Evolutionary conservation across 2,329 filamentous ascomycete species (phyloP).

Genomic region (Aspergillus nomiae): DNA sequence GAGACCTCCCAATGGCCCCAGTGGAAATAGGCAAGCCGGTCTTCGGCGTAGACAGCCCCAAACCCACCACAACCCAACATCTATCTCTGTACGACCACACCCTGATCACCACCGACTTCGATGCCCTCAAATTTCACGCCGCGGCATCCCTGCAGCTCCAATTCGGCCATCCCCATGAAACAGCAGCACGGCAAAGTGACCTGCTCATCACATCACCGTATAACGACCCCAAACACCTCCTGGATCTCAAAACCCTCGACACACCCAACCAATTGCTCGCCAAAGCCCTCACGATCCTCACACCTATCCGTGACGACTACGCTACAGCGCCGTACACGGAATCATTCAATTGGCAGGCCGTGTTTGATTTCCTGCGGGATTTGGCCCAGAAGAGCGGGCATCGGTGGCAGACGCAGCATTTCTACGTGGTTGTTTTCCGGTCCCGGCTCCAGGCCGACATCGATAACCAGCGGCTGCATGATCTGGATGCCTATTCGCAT

Average conservation of each 20-base stretch:
- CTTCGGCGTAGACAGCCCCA: background rate
- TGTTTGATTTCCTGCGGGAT: conserved; percentile 57
- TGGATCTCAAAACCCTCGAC: conserved; percentile 70
- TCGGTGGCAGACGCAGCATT: conserved; percentile 63
- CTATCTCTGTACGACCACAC: conserved; percentile 31
- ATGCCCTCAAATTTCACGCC: conserved; percentile 37
- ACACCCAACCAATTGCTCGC: conserved; percentile 69
- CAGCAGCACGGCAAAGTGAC: conserved; percentile 15
- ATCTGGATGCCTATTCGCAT: conserved; percentile 77
- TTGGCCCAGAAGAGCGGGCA: conserved; percentile 53
- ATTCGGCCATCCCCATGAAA: conserved; percentile 9
- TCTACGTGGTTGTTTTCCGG: conserved; percentile 85
- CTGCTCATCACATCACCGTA: conserved; percentile 75
- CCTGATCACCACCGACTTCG: conserved; percentile 35
- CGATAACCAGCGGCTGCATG: conserved; percentile 67
- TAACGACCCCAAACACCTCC: conserved; percentile 67
- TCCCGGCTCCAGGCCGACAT: conserved; percentile 69
- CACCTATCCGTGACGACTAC: conserved; percentile 68
- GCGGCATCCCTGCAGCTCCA: conserved; percentile 37
- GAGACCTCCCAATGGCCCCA: conserved; percentile 11
- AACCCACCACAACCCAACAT: background rate
- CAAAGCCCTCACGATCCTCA: conserved; percentile 67
- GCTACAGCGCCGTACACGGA: conserved; percentile 72
- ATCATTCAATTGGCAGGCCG: conserved; percentile 77
- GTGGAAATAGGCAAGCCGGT: conserved; percentile 9